Evolutionary conservation across 371 early-diverging fungal species (phyloP), one percentile per base, ranked within the genome.

Genomic region (Coemansia sp.): DNA sequence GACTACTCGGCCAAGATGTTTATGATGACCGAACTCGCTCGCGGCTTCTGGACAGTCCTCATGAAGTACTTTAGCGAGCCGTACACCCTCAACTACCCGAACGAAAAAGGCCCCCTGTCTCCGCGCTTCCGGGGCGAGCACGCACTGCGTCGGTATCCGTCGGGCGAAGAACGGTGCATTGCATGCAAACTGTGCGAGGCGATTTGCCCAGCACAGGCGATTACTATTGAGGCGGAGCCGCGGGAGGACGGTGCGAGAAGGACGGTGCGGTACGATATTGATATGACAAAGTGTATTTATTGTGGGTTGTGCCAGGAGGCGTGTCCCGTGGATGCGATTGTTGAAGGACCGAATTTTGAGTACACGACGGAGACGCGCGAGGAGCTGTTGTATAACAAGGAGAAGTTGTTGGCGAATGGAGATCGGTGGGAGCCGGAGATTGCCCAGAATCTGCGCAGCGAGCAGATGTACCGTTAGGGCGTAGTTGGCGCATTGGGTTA

Each of bases 291-390:
- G 89, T 91, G 91, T 86, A 92, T 93, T 80, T 86, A 93, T 88
- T 98, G 98, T 82, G 98, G 98, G 64, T 90, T 98, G 84, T 98
- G 98, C 84, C 97, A 96, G 82, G 95, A 94, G 77, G 94, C 94
- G 1, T 94, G 94, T 75, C 94, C 94, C 21, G 96, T 96, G 7
- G 98, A 98, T 84, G 98, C 98, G 64, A 98, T 98, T 84, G 98
- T 98, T 19, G 98, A 98, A 83, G 88, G 93, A 52, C 93, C 95
- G 70, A 98, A 98, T 85, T 96, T 94, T 82, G 98, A 98, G 81
- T 95, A 90, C 80, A 87, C 95, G 41, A 96, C 96, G 15, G 98
- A 98, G 85, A 94, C 98, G 49, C 94, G 92, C 82, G 98, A 98
- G 82, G 93, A 93, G 78, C 84, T 93, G 59, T 83, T 98, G 66